Conservation (phyloP, 495 filamentous ascomycete genomes). For the Sporormia fimetaria region DNA sequence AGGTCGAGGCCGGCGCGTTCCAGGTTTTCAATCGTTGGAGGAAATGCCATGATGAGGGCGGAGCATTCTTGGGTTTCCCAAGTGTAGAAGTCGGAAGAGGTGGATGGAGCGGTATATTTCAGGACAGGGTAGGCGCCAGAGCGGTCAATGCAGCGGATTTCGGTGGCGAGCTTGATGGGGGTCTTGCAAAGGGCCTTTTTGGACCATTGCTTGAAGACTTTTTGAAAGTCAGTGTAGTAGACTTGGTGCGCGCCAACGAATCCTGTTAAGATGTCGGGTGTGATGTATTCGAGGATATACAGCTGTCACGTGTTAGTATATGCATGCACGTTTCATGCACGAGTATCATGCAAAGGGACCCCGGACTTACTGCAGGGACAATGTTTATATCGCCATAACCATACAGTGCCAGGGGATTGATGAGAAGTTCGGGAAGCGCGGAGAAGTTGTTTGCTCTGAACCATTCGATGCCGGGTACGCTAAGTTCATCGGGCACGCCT, state of each 20-base stretch:
- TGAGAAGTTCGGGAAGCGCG: slow-evolving; percentile 13
- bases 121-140: slow-evolving; percentile 31
- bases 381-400: slow-evolving; percentile 22
- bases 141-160: slow-evolving; percentile 20
- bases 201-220: slow-evolving; percentile 15
- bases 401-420: slow-evolving; percentile 22
- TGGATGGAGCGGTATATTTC: slow-evolving; percentile 28
- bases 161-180: slow-evolving; percentile 4
- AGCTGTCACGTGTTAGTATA: slow-evolving; percentile 18
- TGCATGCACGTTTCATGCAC: slow-evolving; percentile 1
- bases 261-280: slow-evolving; percentile 20
- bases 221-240: slow-evolving; percentile 24
- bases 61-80: slow-evolving; percentile 21
- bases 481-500: slow-evolving; percentile 20
- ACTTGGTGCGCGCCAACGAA: slow-evolving; percentile 22
- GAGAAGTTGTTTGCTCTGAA: slow-evolving; percentile 18
- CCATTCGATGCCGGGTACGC: slow-evolving; percentile 18
- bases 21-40: slow-evolving; percentile 21
- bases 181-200: slow-evolving; percentile 10
- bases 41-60: slow-evolving; percentile 19
- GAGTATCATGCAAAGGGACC: neutral
- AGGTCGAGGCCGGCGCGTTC: slow-evolving; percentile 16
- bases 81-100: slow-evolving; percentile 6
- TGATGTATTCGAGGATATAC: slow-evolving; percentile 24
- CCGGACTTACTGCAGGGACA: slow-evolving; percentile 22